These are phyloP conservation scores for Penicillium sp. DNA, from an alignment of 2,329 filamentous ascomycete genomes.

Conservation along the genomic window DNA sequence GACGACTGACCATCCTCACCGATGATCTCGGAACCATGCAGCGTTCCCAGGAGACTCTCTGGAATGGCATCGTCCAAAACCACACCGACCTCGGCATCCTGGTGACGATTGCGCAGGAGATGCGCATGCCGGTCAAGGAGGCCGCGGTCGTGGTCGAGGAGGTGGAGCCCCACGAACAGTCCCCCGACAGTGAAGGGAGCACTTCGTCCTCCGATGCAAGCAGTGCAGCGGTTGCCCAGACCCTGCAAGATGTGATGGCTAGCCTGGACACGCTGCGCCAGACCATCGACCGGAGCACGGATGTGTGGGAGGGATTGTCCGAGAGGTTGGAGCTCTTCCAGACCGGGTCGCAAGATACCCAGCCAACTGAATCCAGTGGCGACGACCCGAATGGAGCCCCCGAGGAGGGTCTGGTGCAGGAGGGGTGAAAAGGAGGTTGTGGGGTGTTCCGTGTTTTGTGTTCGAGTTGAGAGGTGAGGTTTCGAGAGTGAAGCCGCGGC, in stretches of 20 bases:
- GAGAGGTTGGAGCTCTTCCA: not conserved
- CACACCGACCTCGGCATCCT: not conserved
- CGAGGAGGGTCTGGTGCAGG: not conserved
- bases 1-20: not conserved
- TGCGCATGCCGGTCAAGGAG: not conserved
- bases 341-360: not conserved
- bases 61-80: not conserved
- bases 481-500: not conserved
- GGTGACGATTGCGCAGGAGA: not conserved
- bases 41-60: not conserved
- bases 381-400: not conserved
- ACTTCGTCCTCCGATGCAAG: not conserved
- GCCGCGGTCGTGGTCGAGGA: not conserved
- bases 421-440: not conserved
- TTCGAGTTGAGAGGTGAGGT: not conserved
- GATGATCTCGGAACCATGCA: not conserved
- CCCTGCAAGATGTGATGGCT: not conserved
- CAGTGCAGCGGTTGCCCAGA: not conserved
- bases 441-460: not conserved
- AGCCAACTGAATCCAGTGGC: not conserved
- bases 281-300: not conserved
- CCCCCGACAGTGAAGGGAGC: not conserved
- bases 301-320: not conserved
- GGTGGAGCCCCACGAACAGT: not conserved
- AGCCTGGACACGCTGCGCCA: slow-evolving; percentile 1